Base-by-base conservation (phyloP, 768 basidiomycete genomes). In the Boletus tomentosulus region DNA sequence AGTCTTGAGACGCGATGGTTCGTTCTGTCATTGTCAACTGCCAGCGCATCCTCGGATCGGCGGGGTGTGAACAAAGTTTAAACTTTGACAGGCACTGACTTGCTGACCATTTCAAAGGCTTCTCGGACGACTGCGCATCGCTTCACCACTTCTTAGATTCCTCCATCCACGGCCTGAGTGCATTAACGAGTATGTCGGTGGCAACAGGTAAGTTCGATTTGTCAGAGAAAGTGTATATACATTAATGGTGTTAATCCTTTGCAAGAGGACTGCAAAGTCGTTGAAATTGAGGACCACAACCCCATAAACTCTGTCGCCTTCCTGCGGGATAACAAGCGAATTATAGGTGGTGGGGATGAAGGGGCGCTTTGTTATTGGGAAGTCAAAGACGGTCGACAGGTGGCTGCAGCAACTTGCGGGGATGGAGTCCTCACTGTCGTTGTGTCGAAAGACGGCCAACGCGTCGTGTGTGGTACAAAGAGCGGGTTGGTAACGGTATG, bases 381-480 rank as follows among this genome's bases (percentile, higher is more conserved):
- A 4, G 28, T 35, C 35, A 13, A 51, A 16, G 45, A 48, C 6
- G 58, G 52, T 42, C 46, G 43, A 10, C 46, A 51, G 15, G 27
- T 22, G 2, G 49, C 22, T 2, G 10, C 49, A 1, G 19, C 24
- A 16, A 10, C 16, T 4, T 58, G 52, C 25, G 58, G 56, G 27
- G 52, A 48, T 28, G 46, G 57, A 19, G 24, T 59, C 41, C 56
- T 59, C 45, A 33, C 50, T 2, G 6, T 58, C 27, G 52, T 43
- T 3, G 49, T 51, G 28, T 59, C 56, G 46, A 51, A 46, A 31
- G 56, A 59, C 4, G 52, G 58, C 31, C 53, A 41, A 22, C 35
- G 5, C 31, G 28, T 59, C 43, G 58, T 59, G 11, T 58, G 52
- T 13, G 58, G 58, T n/a, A 44, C 53, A 2, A 58, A 58, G 35